Base-by-base conservation (phyloP, 163 green algal genomes). In the Scenedesmus sp. region DNA sequence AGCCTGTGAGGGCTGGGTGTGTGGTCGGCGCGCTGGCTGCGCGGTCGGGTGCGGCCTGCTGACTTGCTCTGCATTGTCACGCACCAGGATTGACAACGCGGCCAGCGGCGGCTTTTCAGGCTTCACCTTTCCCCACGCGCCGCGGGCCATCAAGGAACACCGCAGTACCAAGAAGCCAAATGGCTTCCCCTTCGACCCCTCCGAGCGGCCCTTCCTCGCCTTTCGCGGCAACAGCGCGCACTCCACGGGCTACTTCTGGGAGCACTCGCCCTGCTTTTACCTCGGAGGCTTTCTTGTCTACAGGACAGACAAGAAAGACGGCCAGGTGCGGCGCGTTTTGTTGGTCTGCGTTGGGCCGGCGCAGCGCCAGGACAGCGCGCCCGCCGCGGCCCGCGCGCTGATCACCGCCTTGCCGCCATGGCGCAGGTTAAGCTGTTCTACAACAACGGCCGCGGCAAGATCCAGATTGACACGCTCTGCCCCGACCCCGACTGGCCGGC, bases 211-310 rank as follows among this genome's bases (percentile, higher is more conserved):
- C 13, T 67, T 93, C 22, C 36, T 75, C 48, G 64, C 56, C 24
- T 91, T 94, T 42, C 75, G 81, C n/a, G 77, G 81, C 54, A 94
- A 94, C 81, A 89, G 77, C 0, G 89, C 70, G 1, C 89, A 94
- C 81, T 90, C 82, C 26, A 84, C 83, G 10, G 72, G 78, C 6
- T 87, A 85, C 60, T 72, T 63, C 47, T 87, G 87, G 87, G 69
- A 84, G 26, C 86, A 88, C 62, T 81, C 76, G 3, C 85, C 78
- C 13, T 86, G 83, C 74, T 71, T 92, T 47, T 93, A 93, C 69
- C 84, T 91, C 74, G 89, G 89, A 0, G 89, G 89, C 3, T 47
- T 81, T 60, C n/a, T 81, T n/a, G 60, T 78, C 28, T 77, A 77
- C 20, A 65, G 47, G 7, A 77, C 51, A 42, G 69, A 77, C 51